Evolutionary conservation across 176 grass and related monocot species (phyloP), one percentile per base, ranked within the genome.

Genomic region (Zizania latifolia): DNA sequence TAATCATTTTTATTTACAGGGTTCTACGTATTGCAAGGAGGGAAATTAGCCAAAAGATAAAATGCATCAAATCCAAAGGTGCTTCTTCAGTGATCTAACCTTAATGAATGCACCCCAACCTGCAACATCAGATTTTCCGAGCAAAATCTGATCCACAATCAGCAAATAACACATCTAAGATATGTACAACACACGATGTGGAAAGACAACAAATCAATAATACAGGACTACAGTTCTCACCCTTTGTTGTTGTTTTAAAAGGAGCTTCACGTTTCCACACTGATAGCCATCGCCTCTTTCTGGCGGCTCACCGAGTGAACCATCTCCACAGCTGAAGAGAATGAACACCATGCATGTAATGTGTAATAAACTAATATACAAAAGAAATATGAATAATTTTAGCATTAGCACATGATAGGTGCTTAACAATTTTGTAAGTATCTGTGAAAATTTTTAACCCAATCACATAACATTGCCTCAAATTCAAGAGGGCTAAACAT

Each of bases 191-290:
- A 22, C 10, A 81, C 72, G 62, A 57, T 65, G 63, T 59, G 71
- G 71, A 63, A 32, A 24, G n/a, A 48, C 41, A n/a, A n/a, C n/a
- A 51, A 51, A 21, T 41, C 24, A 77, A 26, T 46, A 81, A 70
- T 58, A 55, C 12, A 10, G 39, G 6, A 69, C 9, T 72, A 77
- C 48, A 72, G 34, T 34, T 67, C 83, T 93, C 48, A 98, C 94
- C 78, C 91, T 87, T 65, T 98, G 88, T 71, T 92, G 90, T 70
- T 98, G 94, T 84, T 93, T 98, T 31, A 98, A 83, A 41, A 98
- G 94, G 43, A 98, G 94, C 35, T 98, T 98, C 94, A 98, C 94
- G 64, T 98, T 98, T 81, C 94, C 94, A 85, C 94, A 98, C 84
- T 98, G 94, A 89, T 98, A 98, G 38, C 86, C 88, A 94, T 98